These are phyloP conservation scores for Botrytis porri DNA, from an alignment of 2,329 filamentous ascomycete species.

Conservation along the genomic window DNA sequence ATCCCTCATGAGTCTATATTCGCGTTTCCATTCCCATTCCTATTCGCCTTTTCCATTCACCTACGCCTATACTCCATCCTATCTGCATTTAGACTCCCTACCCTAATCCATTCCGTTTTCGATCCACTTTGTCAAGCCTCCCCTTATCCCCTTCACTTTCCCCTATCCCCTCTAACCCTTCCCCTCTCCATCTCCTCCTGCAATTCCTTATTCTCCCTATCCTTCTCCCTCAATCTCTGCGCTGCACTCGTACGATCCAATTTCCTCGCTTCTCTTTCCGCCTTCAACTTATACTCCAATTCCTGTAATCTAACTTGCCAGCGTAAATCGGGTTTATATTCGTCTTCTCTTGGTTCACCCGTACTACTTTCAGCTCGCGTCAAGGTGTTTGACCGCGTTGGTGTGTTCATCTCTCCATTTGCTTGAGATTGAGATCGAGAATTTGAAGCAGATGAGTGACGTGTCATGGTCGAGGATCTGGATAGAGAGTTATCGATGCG, in stretches of 20 bases:
- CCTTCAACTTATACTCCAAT: conserved; percentile 82
- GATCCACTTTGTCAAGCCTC: neutral
- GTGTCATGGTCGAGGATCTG: conserved; percentile 46
- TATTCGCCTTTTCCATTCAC: neutral
- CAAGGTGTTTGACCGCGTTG: neutral
- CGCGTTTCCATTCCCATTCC: neutral
- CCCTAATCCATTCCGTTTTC: neutral
- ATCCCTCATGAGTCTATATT: neutral
- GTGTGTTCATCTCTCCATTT: neutral
- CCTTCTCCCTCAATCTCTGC: conserved; percentile 74
- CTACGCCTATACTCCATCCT: neutral
- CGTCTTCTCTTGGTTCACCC: conserved; percentile 36
- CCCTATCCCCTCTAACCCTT: conserved; percentile 22
- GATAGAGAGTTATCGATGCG: conserved; percentile 27
- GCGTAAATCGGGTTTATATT: conserved; percentile 56
- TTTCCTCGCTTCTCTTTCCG: conserved; percentile 81
- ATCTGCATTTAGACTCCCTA: neutral
- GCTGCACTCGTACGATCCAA: conserved; percentile 81
- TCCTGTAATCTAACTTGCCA: conserved; percentile 86
- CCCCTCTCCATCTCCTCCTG: conserved; percentile 54
- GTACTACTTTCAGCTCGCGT: conserved; percentile 19
- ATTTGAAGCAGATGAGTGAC: conserved; percentile 51
- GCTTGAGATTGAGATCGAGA: neutral
- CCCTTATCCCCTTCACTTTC: neutral
- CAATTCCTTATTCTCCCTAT: conserved; percentile 69